Conservation (phyloP, 2,329 filamentous ascomycete genomes). For the Clarireedia hainanense region DNA sequence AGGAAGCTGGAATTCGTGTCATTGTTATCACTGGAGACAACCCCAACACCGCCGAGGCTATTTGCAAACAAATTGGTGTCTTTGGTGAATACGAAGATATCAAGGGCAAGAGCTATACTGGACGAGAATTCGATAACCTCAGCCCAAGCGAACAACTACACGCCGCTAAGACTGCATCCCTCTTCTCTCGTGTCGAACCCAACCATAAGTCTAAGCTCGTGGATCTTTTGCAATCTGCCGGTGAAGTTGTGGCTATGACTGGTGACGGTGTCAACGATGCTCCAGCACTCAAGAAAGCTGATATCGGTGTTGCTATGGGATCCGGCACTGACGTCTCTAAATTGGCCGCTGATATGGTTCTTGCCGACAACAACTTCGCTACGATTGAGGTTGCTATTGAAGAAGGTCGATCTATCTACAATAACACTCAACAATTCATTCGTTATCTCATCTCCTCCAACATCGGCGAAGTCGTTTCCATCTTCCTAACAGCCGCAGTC, state of each 20-base stretch:
- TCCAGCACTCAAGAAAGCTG: constrained; percentile 93
- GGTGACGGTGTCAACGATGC: constrained; percentile 98
- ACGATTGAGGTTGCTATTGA: constrained; percentile 95
- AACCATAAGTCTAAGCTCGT: constrained; percentile 96
- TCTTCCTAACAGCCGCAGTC: constrained; percentile 91
- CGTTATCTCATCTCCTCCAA: constrained; percentile 98
- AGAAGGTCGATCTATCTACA: constrained; percentile 96
- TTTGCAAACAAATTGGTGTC: constrained; percentile 94
- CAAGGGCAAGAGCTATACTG: constrained; percentile 87
- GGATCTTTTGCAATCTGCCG: constrained; percentile 84
- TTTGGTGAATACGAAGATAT: constrained; percentile 78
- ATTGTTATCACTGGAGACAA: constrained; percentile 99
- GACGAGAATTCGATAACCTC: constrained; percentile 86
- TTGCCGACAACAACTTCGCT: constrained; percentile 97
- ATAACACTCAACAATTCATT: constrained; percentile 99
- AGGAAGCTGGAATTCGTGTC: constrained; percentile 87
- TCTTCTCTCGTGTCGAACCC: constrained; percentile 95
- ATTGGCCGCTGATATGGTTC: constrained; percentile 95
- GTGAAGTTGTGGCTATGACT: constrained; percentile 98
- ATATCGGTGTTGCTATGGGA: constrained; percentile 98
- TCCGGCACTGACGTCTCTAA: constrained; percentile 96
- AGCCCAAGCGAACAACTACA: constrained; percentile 71
- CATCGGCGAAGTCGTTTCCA: constrained; percentile 97
- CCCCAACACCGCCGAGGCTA: constrained; percentile 93
- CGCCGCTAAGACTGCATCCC: constrained; percentile 75